These are phyloP conservation scores for Symmetrospora coprosmae DNA, from an alignment of 768 basidiomycete species.

Conservation along the genomic window DNA sequence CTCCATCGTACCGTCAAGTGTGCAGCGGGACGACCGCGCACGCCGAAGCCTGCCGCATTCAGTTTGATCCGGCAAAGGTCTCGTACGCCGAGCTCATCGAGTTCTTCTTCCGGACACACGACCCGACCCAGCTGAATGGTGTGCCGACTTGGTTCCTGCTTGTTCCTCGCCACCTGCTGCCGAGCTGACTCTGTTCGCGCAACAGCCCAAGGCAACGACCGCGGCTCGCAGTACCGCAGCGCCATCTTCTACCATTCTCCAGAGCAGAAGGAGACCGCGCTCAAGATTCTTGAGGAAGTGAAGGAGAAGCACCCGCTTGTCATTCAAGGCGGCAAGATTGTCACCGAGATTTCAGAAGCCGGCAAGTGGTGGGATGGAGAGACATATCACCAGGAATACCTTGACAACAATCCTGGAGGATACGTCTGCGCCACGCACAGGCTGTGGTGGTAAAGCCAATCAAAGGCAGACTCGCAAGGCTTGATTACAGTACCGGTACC, in stretches of 20 bases:
- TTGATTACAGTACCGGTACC: no score
- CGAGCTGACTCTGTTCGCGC: no score
- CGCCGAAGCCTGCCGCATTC: slow-evolving; percentile 73
- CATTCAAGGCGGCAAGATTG: slow-evolving; percentile 49
- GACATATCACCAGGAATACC: slow-evolving; percentile 46
- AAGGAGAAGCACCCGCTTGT: slow-evolving; percentile 69
- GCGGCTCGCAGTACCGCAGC: slow-evolving; percentile 66
- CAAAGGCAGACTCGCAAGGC: no score
- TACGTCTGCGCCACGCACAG: slow-evolving; percentile 85
- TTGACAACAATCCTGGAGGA: slow-evolving; percentile 66
- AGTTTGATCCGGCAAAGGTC: slow-evolving; percentile 47
- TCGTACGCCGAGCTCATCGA: slow-evolving; percentile 66
- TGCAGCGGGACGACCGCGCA: slow-evolving; percentile 70
- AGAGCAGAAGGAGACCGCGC: slow-evolving; percentile 59
- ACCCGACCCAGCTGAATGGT: slow-evolving; percentile 67
- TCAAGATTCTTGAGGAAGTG: slow-evolving; percentile 64
- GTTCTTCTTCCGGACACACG: slow-evolving; percentile 52
- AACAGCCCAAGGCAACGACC: slow-evolving; percentile 32
- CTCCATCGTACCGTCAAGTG: slow-evolving; percentile 57
- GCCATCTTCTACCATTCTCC: slow-evolving; percentile 67
- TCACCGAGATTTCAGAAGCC: slow-evolving; percentile 57
- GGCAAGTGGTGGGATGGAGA: slow-evolving; percentile 55
- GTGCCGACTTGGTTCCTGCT: no score
- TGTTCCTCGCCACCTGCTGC: no score
- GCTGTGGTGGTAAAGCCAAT: no score